Percentiles rank a stretch among this genome's conserved stretches.
These are phyloP conservation scores for Ophiognomonia clavigignenti-juglandacearum DNA, from an alignment of 2,329 filamentous ascomycete species.

Conservation along the genomic window DNA sequence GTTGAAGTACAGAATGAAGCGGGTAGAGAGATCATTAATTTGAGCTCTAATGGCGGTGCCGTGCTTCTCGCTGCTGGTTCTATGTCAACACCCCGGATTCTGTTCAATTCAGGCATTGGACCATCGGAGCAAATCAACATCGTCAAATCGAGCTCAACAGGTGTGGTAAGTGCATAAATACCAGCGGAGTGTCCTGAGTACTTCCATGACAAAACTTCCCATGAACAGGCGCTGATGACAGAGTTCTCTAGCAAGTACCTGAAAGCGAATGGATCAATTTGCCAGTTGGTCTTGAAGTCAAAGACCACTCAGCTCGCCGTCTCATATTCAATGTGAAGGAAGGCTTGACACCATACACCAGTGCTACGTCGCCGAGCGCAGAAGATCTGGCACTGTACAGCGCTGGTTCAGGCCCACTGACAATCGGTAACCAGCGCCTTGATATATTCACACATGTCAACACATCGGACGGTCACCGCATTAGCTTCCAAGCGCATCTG, in stretches of 20 bases:
- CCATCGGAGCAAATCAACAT: neutral
- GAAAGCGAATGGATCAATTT: neutral
- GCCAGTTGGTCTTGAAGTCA: neutral
- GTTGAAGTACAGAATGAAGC: neutral
- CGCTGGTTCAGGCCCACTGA: too few species aligned
- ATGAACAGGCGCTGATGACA: too few species aligned
- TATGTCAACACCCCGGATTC: neutral
- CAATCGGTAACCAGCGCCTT: too few species aligned
- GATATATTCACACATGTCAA: too few species aligned
- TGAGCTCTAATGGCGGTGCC: neutral
- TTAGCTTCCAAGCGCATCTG: neutral
- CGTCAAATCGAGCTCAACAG: neutral
- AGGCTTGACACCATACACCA: neutral
- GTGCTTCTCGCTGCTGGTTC: neutral
- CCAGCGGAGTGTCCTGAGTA: too few species aligned
- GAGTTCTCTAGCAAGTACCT: too few species aligned
- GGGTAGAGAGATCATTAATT: neutral
- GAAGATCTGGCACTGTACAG: too few species aligned
- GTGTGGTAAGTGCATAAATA: too few species aligned
- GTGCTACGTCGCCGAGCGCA: neutral
- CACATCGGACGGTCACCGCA: neutral
- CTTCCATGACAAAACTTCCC: too few species aligned
- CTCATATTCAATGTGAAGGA: neutral
- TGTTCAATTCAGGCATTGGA: neutral
- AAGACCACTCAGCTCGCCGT: neutral